Base-by-base conservation (phyloP, 2,329 filamentous ascomycete genomes). In the Penicillium thymicola region DNA sequence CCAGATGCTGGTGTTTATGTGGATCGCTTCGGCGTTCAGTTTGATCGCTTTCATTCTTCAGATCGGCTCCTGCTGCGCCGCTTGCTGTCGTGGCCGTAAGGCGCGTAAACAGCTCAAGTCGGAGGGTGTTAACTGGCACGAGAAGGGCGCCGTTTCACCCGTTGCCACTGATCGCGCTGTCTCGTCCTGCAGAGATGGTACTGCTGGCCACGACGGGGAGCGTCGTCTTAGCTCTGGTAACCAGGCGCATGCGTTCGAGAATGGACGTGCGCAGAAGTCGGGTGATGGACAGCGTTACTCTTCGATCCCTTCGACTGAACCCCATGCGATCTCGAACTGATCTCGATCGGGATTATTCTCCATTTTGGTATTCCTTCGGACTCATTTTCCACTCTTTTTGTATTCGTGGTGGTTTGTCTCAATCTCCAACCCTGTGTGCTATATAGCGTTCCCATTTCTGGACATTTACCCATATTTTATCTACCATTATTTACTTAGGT, bases 1-100 rank as follows among this genome's bases (percentile, higher is more conserved):
- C 36, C 81, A 85, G 63, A 92, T 96, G 89, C 84, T 96, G 67
- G 88, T 78, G 0, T 95, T 96, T 69, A 93, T 96, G 88, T 97
- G 93, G 92, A 82, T 91, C 28, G 89, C 88, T 0, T 82, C 86
- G 0, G 84, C 80, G 0, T 84, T 87, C 58, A 83, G 84, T 1
- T 75, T 90, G 5, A 67, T 92, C 21, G 87, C 88, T 0, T 92
- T 89, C 66, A 70, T 89, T 32, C 78, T 95, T 21, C 90, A 95
- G 72, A 77, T 88, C 28, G 85, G 87, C 32, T 81, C 93, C 72
- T 89, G 87, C 65, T 96, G 91, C 73, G 95, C 89, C 14, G 70
- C 75, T 23, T 78, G 76, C 56, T 77, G 75, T 49, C 73, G 75
- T 27, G 74, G 73, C 7, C 70, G 70, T 5, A 74, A 71, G 59